These are phyloP conservation scores for Brettanomyces sp. DNA, from an alignment of 805 yeast species.

Conservation along the genomic window DNA sequence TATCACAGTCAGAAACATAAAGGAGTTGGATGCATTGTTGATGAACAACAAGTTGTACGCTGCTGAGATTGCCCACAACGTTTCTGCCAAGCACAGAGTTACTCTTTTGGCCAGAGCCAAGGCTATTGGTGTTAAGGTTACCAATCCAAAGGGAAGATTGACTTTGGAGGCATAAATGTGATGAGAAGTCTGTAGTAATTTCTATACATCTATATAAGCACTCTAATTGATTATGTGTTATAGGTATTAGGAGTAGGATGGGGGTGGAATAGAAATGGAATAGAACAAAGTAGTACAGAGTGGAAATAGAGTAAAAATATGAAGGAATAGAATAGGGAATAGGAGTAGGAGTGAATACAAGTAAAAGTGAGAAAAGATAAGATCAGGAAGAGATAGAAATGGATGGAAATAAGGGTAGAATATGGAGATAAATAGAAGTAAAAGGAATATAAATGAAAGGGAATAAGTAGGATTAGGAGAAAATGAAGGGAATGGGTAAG, in stretches of 20 bases:
- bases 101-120: slow-evolving; percentile 93
- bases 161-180: slow-evolving; percentile 84
- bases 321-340: too few relatives aligned
- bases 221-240: slow-evolving; percentile 13
- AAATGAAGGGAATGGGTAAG: too few relatives aligned
- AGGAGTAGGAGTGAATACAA: too few relatives aligned
- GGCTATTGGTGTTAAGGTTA: slow-evolving; percentile 96
- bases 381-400: too few relatives aligned
- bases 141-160: slow-evolving; percentile 99
- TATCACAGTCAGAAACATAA: slow-evolving; percentile 83
- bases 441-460: too few relatives aligned
- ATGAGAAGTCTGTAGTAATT: background rate
- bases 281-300: too few relatives aligned
- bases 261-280: too few relatives aligned
- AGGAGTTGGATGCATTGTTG: slow-evolving; percentile 90
- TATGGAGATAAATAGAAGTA: too few relatives aligned
- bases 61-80: slow-evolving; percentile 99
- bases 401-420: too few relatives aligned
- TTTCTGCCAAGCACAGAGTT: slow-evolving; percentile 97
- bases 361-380: too few relatives aligned
- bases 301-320: too few relatives aligned
- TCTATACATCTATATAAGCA: slow-evolving; percentile 7
- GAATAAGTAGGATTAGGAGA: too few relatives aligned
- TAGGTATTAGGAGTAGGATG: background rate
- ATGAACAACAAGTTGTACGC: slow-evolving; percentile 98